Evolutionary conservation across 2,329 filamentous ascomycete genomes (phyloP).

Genomic region (Elsinoe batatas): DNA sequence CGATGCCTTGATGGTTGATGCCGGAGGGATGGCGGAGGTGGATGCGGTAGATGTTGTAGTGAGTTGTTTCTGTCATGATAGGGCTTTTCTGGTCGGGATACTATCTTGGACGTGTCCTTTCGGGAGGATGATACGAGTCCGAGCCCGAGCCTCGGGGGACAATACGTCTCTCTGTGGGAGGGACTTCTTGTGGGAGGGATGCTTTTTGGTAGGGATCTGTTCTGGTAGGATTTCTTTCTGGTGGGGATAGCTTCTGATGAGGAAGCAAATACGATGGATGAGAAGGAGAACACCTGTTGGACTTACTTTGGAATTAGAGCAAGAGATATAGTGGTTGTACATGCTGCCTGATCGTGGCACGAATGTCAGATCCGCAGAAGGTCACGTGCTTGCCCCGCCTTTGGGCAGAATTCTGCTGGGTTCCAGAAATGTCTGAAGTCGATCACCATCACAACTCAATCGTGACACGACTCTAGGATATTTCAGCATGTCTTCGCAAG

Average conservation of each 20-base stretch:
- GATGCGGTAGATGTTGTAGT: neutral
- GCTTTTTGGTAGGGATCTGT: neutral
- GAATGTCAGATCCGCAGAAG: neutral
- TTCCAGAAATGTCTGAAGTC: neutral
- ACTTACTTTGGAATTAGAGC: no score
- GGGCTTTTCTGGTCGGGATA: no score
- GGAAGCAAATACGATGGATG: neutral
- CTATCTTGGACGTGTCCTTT: no score
- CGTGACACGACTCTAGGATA: no score
- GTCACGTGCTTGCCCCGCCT: constrained; percentile 3
- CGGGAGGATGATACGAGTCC: no score
- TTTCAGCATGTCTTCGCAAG: neutral
- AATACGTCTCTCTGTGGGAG: no score
- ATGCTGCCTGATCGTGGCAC: neutral
- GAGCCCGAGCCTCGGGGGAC: no score
- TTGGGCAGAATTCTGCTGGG: neutral
- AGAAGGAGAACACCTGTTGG: no score
- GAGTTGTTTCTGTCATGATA: neutral
- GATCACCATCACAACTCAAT: neutral
- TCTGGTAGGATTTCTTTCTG: neutral
- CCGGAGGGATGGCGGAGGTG: neutral
- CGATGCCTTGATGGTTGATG: neutral
- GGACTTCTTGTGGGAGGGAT: no score
- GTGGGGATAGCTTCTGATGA: neutral
- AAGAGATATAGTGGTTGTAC: neutral